Evolutionary conservation across 352 stramenopile genomes (phyloP).

Genomic region (Phytophthora sp.): DNA sequence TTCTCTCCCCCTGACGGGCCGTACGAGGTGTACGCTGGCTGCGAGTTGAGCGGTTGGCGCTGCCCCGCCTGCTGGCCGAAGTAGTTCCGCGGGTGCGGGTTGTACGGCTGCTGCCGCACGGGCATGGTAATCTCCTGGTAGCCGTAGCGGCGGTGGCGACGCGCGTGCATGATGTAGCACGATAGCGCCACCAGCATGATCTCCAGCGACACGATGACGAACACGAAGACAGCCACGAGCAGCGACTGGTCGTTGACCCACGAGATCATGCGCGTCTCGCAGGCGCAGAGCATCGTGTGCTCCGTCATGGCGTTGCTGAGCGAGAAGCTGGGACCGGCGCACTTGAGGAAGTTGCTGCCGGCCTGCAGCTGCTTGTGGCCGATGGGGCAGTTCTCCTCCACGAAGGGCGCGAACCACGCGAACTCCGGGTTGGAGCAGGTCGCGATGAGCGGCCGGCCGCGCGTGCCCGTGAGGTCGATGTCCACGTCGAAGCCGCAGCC

Average conservation of each 20-base stretch:
- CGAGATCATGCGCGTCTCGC: constrained; percentile 77
- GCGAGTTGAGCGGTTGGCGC: constrained; percentile 48
- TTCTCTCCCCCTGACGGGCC: constrained; percentile 33
- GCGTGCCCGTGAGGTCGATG: constrained; percentile 51
- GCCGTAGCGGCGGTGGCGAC: constrained; percentile 62
- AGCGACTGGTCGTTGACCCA: constrained; percentile 85
- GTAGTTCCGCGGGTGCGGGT: constrained; percentile 83
- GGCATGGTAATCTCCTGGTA: constrained; percentile 90
- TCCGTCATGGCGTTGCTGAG: constrained; percentile 70
- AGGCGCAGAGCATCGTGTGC: constrained; percentile 85
- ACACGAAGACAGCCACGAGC: constrained; percentile 79
- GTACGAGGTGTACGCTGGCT: constrained; percentile 42
- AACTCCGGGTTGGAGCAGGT: constrained; percentile 66
- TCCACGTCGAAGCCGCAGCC: constrained; percentile 73
- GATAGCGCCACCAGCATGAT: constrained; percentile 79
- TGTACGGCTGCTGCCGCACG: constrained; percentile 78
- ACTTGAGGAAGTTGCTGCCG: constrained; percentile 74
- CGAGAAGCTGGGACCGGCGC: constrained; percentile 65
- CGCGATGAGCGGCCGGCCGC: constrained; percentile 47
- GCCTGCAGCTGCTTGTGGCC: constrained; percentile 51
- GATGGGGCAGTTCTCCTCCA: constrained; percentile 78
- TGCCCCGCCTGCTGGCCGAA: constrained; percentile 45
- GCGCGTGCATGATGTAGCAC: constrained; percentile 86
- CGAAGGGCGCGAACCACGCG: constrained; percentile 75
- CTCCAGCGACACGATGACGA: constrained; percentile 82